These are phyloP conservation scores for Pleurotus cornucopiae DNA, from an alignment of 768 basidiomycete species.

Conservation along the genomic window DNA sequence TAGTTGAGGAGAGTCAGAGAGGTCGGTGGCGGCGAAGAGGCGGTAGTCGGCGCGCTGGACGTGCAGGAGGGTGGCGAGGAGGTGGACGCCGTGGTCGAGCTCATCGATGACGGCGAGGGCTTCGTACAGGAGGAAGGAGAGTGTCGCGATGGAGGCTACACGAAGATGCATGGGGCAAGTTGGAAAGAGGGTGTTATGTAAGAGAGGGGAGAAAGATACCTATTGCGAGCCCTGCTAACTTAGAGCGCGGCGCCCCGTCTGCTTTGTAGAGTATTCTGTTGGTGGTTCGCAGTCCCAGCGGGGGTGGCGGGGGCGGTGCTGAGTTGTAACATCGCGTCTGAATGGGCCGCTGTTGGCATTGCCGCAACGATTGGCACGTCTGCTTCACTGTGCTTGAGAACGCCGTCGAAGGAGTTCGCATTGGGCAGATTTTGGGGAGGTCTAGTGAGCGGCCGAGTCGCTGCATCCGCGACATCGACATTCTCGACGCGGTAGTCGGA, in stretches of 20 bases:
- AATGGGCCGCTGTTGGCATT: no score
- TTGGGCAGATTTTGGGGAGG: no score
- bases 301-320: no score
- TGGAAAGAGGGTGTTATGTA: background rate
- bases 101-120: background rate
- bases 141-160: background rate
- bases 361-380: no score
- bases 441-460: no score
- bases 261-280: background rate
- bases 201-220: background rate
- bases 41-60: background rate
- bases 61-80: background rate
- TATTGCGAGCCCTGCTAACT: background rate
- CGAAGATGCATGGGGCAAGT: background rate
- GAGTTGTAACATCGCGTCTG: no score
- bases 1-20: background rate
- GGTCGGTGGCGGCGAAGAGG: background rate
- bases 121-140: background rate
- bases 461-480: no score
- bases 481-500: no score
- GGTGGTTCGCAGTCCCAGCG: background rate
- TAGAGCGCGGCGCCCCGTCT: background rate
- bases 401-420: no score
- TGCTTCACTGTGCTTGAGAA: no score
- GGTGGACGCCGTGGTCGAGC: background rate